Evolutionary conservation across 1,284 basidiomycete species (phyloP), one percentile per base, ranked within the genome.

Genomic region (Inonotus hispidus): DNA sequence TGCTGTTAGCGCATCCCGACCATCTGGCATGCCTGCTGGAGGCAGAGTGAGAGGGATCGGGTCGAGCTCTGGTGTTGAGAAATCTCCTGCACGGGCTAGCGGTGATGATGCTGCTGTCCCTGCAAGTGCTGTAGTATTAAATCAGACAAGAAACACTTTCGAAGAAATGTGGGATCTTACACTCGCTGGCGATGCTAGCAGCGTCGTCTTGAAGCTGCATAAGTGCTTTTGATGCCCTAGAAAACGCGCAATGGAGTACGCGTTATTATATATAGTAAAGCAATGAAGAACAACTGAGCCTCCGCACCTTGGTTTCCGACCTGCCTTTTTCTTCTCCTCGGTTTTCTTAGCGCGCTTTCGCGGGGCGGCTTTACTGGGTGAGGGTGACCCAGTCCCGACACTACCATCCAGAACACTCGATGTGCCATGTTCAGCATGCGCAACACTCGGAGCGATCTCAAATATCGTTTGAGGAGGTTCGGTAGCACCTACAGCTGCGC

Each of bases 31-130:
- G n/a, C 13, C 14, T n/a, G 50, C 27, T 13, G 50, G 50, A 23
- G 46, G 46, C 6, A 49, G 53, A 19, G 53, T 14, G 47, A 59
- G 68, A 45, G 21, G 65, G 58, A 16, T 67, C 19, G 38, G 65
- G 59, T 23, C 70, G 16, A 64, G 55, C 21, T 75, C 74, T 14
- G 70, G 71, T 2, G 69, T 71, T 14, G 66, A 65, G 59, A 73
- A 63, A 25, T 72, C 69, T 16, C 41, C 41, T 45, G 66, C 62
- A 27, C 69, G 74, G 6, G 73, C 53, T 14, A 62, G 46, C 5
- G 80, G 80, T 2, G 80, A 79, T 11, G 79, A 80, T 6, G 80
- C 74, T 2, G 77, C 75, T 3, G 78, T 81, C 23, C 72, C 71
- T 3, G 73, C 69, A 62, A 75, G 74, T 47, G 72, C 78, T 79